Base-by-base conservation (phyloP, 2,329 filamentous ascomycete species). In the Scopulariopsis brevicaulis region DNA sequence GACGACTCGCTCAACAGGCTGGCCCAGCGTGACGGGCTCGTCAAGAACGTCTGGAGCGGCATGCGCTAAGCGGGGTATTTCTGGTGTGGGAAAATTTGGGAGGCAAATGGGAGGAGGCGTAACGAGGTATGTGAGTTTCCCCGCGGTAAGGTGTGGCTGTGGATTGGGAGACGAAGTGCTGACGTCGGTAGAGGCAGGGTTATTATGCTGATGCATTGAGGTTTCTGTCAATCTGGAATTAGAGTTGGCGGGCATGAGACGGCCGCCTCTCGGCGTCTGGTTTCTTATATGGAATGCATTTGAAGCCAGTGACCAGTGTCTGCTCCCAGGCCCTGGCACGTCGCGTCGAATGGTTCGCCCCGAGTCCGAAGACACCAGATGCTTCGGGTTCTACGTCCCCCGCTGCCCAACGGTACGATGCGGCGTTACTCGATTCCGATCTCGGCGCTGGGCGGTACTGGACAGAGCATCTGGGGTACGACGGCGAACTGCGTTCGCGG, bases 1-100 rank as follows among this genome's bases (percentile, higher is more conserved):
- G 94, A 99, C 75, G 94, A 99, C 80, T 84, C 89, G 70, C 77
- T 99, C 72, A 99, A 99, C 88, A 83, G 94, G 72, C 83, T 99
- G 71, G 83, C 92, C 67, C 94, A 99, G 85, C 86, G 89, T 68
- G 95, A 99, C 75, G 94, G 94, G 66, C 89, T 96, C 77, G 76
- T 99, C 76, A 97, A 97, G 90, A 89, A 78, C 74, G 94, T 99
- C 74, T 99, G 94, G 94, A 89, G 84, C 79, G 88, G 84, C 65
- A 73, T 81, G 71, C 79, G 81, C 77, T 84, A 83, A 78, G 72
- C 62, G 18, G 53, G 18, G 12, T 11, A 18, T 20, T 2, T n/a
- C n/a, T n/a, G n/a, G n/a, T n/a, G n/a, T n/a, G 25, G 35, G 50
- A 32, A 40, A 18, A 46, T 46, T 53, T 12, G 40, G 18, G 34